Conservation (phyloP, 257 asterid species). For the Primulina tabacum region DNA sequence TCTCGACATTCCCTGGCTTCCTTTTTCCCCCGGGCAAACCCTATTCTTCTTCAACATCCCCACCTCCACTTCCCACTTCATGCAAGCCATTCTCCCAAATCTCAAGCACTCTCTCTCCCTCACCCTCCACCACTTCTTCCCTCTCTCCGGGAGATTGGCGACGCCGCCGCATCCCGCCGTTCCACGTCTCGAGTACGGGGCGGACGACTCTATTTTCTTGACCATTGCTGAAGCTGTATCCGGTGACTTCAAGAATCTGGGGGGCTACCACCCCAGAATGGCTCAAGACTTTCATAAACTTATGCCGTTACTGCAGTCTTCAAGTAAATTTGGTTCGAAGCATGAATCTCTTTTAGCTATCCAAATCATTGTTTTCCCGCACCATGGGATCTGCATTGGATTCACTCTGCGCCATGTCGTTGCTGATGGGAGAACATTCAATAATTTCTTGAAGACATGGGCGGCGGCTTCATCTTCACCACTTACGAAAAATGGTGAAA, state of each 20-base stretch:
- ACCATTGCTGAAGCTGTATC: conserved; percentile 29
- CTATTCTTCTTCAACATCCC: conserved; percentile 14
- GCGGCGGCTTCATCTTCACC: conserved; percentile 27
- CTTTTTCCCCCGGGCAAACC: conserved; percentile 35
- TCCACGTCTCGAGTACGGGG: conserved; percentile 30
- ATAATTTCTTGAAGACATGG: conserved; percentile 48
- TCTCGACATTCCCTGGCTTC: conserved; percentile 43
- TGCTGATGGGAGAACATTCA: conserved; percentile 55
- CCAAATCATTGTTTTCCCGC: conserved; percentile 45
- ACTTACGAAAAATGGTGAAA: conserved; percentile 2
- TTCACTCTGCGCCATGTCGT: conserved; percentile 46
- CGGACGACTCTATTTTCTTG: conserved; percentile 31
- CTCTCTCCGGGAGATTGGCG: conserved; percentile 5
- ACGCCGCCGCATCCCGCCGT: conserved; percentile 10
- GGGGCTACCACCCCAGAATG: conserved; percentile 25
- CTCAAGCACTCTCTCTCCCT: conserved; percentile 9
- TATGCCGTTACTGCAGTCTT: conserved; percentile 27
- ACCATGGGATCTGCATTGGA: conserved; percentile 46
- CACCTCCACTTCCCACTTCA: conserved; percentile 22
- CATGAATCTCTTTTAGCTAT: conserved; percentile 36
- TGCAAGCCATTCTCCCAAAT: neutral
- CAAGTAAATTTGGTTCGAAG: too few relatives aligned
- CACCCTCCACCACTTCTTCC: conserved; percentile 16
- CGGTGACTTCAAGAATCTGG: conserved; percentile 29
- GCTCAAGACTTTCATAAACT: conserved; percentile 26